A percentile compares a stretch with the other conserved stretches of the same genome.
Evolutionary conservation across 768 basidiomycete species (phyloP).

Genomic region (Calocera cornea): DNA sequence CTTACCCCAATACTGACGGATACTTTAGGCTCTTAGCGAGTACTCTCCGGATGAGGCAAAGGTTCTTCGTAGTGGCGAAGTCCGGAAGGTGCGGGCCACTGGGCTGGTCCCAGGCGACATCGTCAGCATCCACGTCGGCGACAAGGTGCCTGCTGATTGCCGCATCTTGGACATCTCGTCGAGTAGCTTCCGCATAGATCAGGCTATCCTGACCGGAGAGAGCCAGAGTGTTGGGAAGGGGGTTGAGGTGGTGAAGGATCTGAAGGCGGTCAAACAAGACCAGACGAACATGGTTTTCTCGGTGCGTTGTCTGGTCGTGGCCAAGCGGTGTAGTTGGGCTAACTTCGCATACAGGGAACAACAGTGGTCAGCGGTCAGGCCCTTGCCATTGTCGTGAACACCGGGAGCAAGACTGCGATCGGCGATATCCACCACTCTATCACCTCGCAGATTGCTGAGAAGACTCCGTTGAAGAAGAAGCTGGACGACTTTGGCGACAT

Average conservation of each 20-base stretch:
- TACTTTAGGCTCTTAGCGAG: slow-evolving; percentile 72
- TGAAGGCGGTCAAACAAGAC: slow-evolving; percentile 86
- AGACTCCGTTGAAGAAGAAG: slow-evolving; percentile 94
- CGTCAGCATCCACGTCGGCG: slow-evolving; percentile 78
- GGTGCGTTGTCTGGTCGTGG: slow-evolving; percentile 31
- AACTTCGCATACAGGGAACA: slow-evolving; percentile 49
- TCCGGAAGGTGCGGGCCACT: slow-evolving; percentile 65
- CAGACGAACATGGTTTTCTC: slow-evolving; percentile 96
- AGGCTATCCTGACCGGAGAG: slow-evolving; percentile 94
- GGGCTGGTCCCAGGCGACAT: slow-evolving; percentile 93
- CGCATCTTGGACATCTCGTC: slow-evolving; percentile 78
- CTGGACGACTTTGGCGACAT: slow-evolving; percentile 96
- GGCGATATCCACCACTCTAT: slow-evolving; percentile 97
- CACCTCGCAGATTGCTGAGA: slow-evolving; percentile 79
- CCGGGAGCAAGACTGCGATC: slow-evolving; percentile 78
- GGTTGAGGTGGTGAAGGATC: slow-evolving; percentile 50
- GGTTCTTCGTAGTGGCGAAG: slow-evolving; percentile 58
- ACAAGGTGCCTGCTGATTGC: slow-evolving; percentile 92
- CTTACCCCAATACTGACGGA: neutral
- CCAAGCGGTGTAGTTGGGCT: neutral
- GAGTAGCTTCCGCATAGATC: slow-evolving; percentile 87
- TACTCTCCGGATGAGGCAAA: slow-evolving; percentile 96
- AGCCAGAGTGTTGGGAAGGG: slow-evolving; percentile 79
- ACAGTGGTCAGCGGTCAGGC: slow-evolving; percentile 91
- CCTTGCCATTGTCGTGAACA: slow-evolving; percentile 74